Percentiles rank a stretch among this genome's conserved stretches.
Conservation (phyloP, 768 basidiomycete genomes). For the Boletus rubropictus region DNA sequence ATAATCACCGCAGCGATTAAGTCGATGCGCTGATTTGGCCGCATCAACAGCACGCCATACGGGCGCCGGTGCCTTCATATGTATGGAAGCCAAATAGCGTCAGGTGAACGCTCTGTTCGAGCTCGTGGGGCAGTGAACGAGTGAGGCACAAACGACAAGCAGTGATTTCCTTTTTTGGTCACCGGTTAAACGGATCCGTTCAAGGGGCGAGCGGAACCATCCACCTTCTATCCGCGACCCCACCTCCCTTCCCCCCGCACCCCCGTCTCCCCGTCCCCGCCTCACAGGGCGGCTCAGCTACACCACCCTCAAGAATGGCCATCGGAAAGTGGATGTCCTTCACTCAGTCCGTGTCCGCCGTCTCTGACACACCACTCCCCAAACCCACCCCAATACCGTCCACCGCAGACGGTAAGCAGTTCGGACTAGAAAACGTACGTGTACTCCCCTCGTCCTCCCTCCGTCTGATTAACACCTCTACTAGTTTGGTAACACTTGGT, state of each 20-base stretch:
- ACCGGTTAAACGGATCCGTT: conserved; percentile 7
- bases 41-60: neutral
- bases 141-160: neutral
- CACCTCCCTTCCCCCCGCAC: neutral
- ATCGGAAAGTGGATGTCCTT: conserved; percentile 39
- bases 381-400: conserved; percentile 38
- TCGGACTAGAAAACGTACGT: conserved; percentile 96
- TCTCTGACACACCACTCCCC: conserved; percentile 24
- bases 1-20: neutral
- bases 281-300: neutral
- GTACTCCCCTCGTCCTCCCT: neutral
- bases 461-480: conserved; percentile 6
- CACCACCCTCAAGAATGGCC: conserved; percentile 21
- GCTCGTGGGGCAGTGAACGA: no score
- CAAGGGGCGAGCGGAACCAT: conserved; percentile 10
- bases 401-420: conserved; percentile 72
- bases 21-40: neutral
- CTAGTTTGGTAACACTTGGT: conserved; percentile 98
- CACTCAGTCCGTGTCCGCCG: conserved; percentile 20
- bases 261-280: neutral
- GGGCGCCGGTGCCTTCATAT: neutral
- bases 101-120: no score
- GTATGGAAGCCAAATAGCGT: neutral
- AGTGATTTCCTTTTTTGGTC: neutral
- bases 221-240: neutral